Conservation (phyloP, 176 grass and related monocot species). For the Phragmites australis region DNA sequence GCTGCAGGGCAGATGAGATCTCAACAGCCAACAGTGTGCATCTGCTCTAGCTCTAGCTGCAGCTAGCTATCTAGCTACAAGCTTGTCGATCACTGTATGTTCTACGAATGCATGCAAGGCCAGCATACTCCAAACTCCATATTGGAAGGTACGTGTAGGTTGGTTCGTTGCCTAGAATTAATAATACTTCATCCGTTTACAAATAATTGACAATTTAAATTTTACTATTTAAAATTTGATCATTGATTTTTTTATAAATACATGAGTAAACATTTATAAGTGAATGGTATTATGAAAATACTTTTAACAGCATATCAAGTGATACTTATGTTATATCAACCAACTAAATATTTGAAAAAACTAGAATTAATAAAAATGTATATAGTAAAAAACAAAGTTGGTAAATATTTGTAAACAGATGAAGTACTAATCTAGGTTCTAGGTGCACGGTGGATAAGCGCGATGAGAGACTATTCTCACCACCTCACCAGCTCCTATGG, state of each 20-base stretch:
- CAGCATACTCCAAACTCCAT: not conserved
- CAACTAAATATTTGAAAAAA: no score
- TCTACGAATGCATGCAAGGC: not conserved
- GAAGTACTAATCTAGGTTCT: not conserved
- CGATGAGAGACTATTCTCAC: constrained; percentile 23
- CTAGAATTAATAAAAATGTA: no score
- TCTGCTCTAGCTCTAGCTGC: not conserved
- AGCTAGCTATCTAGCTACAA: not conserved
- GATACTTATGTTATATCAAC: no score
- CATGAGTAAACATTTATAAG: no score
- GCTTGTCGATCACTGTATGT: not conserved
- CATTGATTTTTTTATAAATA: no score
- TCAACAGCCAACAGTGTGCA: not conserved
- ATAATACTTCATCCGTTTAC: no score
- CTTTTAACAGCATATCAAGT: no score
- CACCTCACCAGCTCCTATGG: not conserved
- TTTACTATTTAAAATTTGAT: no score
- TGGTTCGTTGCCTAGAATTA: not conserved
- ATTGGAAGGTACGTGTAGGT: not conserved
- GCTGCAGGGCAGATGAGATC: not conserved
- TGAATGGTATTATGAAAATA: no score
- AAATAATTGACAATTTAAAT: no score
- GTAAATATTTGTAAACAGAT: no score
- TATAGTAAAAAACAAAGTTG: no score
- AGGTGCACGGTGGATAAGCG: constrained; percentile 15